Conservation (phyloP, 2,329 filamentous ascomycete genomes). For the Coniella vitis region DNA sequence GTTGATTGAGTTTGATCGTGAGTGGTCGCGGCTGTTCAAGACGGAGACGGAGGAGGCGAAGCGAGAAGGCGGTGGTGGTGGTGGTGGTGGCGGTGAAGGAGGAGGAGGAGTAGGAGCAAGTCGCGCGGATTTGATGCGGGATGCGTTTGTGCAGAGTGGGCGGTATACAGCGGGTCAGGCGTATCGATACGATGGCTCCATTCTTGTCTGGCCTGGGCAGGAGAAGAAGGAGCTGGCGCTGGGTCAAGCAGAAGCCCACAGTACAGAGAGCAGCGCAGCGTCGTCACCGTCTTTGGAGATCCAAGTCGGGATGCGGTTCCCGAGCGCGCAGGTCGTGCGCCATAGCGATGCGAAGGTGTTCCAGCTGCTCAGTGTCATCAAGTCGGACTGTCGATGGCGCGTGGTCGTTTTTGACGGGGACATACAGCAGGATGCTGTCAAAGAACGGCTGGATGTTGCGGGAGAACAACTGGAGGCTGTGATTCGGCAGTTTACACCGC, state of each 20-base stretch:
- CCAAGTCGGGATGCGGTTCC: constrained; percentile 13
- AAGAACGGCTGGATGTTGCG: not conserved
- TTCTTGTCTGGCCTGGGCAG: constrained; percentile 29
- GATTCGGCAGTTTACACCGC: constrained; percentile 35
- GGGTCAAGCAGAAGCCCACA: not conserved
- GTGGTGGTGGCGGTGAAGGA: constrained; percentile 30
- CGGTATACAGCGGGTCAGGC: constrained; percentile 55
- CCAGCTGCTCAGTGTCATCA: constrained; percentile 31
- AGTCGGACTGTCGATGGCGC: constrained; percentile 31
- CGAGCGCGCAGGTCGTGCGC: constrained; percentile 43
- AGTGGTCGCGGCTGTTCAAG: constrained; percentile 47
- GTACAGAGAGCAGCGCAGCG: not conserved
- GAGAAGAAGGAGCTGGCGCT: not conserved
- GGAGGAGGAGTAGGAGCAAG: no score
- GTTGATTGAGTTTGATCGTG: constrained; percentile 54
- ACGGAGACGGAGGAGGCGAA: no score
- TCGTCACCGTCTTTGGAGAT: not conserved
- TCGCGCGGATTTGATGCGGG: constrained; percentile 43
- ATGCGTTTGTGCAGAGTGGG: constrained; percentile 51
- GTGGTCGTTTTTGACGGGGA: constrained; percentile 9
- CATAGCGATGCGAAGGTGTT: constrained; percentile 46
- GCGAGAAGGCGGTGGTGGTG: constrained; percentile 26
- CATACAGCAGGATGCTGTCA: constrained; percentile 1
- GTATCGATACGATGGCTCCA: constrained; percentile 44
- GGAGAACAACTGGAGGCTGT: constrained; percentile 16